These are phyloP conservation scores for Aphanocladium album DNA, from an alignment of 2,329 filamentous ascomycete genomes.

Conservation along the genomic window DNA sequence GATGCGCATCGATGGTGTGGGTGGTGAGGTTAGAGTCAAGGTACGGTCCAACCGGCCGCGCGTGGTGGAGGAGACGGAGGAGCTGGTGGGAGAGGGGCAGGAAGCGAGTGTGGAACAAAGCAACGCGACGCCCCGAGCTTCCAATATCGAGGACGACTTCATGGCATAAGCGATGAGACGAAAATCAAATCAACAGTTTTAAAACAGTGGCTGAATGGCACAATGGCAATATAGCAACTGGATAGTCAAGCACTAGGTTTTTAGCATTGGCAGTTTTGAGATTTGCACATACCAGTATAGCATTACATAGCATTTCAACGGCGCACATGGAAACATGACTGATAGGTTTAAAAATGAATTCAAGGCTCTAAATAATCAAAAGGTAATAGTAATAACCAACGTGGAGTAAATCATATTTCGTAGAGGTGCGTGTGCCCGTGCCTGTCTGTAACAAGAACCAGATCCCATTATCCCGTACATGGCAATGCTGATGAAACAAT, in stretches of 20 bases:
- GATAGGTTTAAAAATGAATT: background rate
- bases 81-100: constrained; percentile 40
- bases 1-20: constrained; percentile 50
- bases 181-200: too few relatives aligned
- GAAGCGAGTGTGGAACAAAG: constrained; percentile 34
- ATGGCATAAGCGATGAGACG: constrained; percentile 31
- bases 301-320: background rate
- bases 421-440: constrained; percentile 6
- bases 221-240: too few relatives aligned
- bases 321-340: background rate
- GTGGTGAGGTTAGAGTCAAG: constrained; percentile 52
- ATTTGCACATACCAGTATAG: background rate
- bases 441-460: constrained; percentile 7
- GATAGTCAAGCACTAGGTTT: too few relatives aligned
- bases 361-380: background rate
- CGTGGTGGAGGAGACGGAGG: constrained; percentile 23
- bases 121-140: constrained; percentile 20
- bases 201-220: background rate
- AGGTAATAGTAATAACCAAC: background rate
- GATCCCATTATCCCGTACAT: constrained; percentile 4
- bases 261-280: too few relatives aligned
- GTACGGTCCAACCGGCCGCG: constrained; percentile 34
- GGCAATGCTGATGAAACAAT: constrained; percentile 7
- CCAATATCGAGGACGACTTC: constrained; percentile 39
- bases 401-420: background rate